Evolutionary conservation across 441 rosid species (phyloP), one percentile per base, ranked within the genome.

Genomic region (Syzygium malaccense): DNA sequence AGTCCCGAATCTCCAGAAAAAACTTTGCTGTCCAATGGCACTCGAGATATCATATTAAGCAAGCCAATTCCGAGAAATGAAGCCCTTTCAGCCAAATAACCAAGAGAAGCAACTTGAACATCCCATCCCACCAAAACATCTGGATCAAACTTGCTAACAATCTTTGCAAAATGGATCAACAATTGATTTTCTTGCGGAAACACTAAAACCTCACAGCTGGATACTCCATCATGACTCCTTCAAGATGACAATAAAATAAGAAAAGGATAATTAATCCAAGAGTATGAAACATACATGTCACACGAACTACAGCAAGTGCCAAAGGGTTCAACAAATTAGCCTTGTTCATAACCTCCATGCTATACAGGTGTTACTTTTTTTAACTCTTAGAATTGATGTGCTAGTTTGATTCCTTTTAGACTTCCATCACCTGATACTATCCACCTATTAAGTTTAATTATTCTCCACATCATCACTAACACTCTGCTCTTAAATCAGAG

Each of bases 1-100:
- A 71, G 89, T 92, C 91, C 95, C 14, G 88, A 86, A 55, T 91
- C 90, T 83, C 88, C 90, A 57, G 90, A 66, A 87, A 90, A 90
- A 53, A 88, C 88, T 86, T 90, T 94, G 89, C 91, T 85, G 87
- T 91, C 93, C 9, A 92, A 86, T 49, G 99, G 98, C 20, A 94
- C 96, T 92, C 99, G 94, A 49, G 99, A 97, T 87, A 98, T 94
- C 51, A 89, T 92, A 93, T 95, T 93, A 87, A 98, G 96, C 87
- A 98, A 94, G 85, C 99, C 95, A 88, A 98, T 93, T 62, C 99
- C 98, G 85, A 98, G 96, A 94, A 94, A 95, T 89, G 98, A 95
- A 92, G 99, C 98, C 93, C 99, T 94, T 95, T 97, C 99, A 89
- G 99, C 99, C 90, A 98, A 93, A 95, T 94, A 96, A 88, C 99